A percentile compares a stretch with the other conserved stretches of the same genome.
Evolutionary conservation across 352 stramenopile genomes (phyloP).

Genomic region (Globisporangium cylindrosporum): DNA sequence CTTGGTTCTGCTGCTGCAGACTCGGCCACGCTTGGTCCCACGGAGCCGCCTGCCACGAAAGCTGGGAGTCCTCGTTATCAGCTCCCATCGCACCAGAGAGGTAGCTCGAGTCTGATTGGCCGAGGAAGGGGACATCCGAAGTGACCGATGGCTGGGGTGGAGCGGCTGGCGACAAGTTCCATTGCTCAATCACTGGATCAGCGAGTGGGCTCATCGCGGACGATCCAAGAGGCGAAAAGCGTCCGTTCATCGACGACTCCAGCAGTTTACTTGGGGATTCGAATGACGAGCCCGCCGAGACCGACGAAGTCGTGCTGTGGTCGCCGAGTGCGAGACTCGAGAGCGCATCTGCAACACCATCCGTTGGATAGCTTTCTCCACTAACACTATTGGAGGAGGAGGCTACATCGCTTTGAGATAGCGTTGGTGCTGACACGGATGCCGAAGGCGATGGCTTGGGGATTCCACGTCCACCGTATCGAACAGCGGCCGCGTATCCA

Average conservation of each 20-base stretch:
- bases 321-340: conserved; percentile 70
- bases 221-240: conserved; percentile 55
- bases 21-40: conserved; percentile 60
- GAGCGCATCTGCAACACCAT: conserved; percentile 61
- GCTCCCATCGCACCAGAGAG: conserved; percentile 40
- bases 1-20: conserved; percentile 27
- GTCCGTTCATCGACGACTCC: conserved; percentile 26
- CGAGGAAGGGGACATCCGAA: conserved; percentile 41
- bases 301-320: conserved; percentile 36
- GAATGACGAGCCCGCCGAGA: conserved; percentile 51
- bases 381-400: conserved; percentile 32
- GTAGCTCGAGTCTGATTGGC: conserved; percentile 43
- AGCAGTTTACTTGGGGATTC: conserved; percentile 56
- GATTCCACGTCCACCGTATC: conserved; percentile 51
- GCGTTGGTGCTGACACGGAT: conserved; percentile 8
- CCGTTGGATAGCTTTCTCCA: conserved; percentile 32
- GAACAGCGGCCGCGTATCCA: conserved; percentile 81
- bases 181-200: conserved; percentile 76
- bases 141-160: conserved; percentile 31
- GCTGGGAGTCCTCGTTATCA: conserved; percentile 27
- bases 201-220: conserved; percentile 47
- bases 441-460: conserved; percentile 26
- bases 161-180: conserved; percentile 64
- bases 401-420: conserved; percentile 19
- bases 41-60: conserved; percentile 50